phyloP scores from a whole-genome alignment of 192 early-diverging fungal genomes.

The Coemansia umbellata region DNA sequence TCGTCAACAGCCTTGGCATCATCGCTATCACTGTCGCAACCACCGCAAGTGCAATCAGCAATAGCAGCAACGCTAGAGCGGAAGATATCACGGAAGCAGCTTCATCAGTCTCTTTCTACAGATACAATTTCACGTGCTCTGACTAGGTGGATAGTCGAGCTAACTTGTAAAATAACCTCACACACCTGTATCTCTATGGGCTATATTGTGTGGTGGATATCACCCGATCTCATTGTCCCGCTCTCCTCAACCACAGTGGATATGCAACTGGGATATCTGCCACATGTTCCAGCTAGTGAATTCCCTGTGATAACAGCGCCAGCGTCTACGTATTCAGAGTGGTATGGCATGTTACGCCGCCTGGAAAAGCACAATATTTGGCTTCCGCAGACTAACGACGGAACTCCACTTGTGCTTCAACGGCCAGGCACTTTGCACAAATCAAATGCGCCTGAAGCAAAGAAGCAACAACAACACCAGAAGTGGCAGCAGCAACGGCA shows the following conservation, averaged over 20 bases:
- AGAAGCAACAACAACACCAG: background rate
- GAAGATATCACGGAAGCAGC: slow-evolving; percentile 23
- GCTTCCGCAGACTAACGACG: slow-evolving; percentile 41
- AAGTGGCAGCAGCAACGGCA: background rate
- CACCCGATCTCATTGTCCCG: slow-evolving; percentile 41
- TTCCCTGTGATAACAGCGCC: slow-evolving; percentile 1
- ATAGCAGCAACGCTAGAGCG: background rate
- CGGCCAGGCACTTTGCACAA: background rate
- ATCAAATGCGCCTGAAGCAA: no score
- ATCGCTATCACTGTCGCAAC: no score
- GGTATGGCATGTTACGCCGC: slow-evolving; percentile 45
- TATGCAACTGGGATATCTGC: slow-evolving; percentile 28
- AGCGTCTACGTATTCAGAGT: slow-evolving; percentile 22
- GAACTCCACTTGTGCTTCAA: slow-evolving; percentile 35
- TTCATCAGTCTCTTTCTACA: slow-evolving; percentile 16
- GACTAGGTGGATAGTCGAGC: slow-evolving; percentile 12
- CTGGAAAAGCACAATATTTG: slow-evolving; percentile 16
- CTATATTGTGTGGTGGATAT: slow-evolving; percentile 30
- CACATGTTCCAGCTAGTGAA: background rate
- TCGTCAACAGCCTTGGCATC: no score
- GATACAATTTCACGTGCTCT: slow-evolving; percentile 26
- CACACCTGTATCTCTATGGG: slow-evolving; percentile 16
- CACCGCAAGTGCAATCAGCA: no score
- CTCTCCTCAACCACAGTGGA: slow-evolving; percentile 28
- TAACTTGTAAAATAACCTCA: slow-evolving; percentile 9